These are phyloP conservation scores for Protomyces inouyei DNA, from an alignment of 1,139 yeast species.

Conservation along the genomic window DNA sequence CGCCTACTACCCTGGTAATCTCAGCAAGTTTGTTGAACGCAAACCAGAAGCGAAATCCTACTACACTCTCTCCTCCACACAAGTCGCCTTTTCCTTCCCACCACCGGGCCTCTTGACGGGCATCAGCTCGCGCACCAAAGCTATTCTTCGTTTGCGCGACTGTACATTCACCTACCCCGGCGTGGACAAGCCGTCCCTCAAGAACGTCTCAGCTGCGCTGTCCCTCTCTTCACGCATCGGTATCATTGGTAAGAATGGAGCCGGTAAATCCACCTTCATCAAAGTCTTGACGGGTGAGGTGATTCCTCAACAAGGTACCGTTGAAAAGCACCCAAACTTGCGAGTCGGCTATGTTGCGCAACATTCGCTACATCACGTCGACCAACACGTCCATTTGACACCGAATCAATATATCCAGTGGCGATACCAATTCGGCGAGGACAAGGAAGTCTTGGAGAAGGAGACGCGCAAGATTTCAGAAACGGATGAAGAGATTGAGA, in stretches of 20 bases:
- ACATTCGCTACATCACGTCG: constrained; percentile 96
- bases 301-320: constrained; percentile 78
- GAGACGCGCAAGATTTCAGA: constrained; percentile 87
- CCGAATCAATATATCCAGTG: constrained; percentile 97
- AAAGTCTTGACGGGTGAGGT: constrained; percentile 93
- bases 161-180: constrained; percentile 99
- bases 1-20: constrained; percentile 99
- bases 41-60: constrained; percentile 98
- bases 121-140: constrained; percentile 99
- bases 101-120: constrained; percentile 99
- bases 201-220: constrained; percentile 92
- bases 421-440: constrained; percentile 97
- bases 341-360: constrained; percentile 98
- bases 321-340: constrained; percentile 95
- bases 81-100: constrained; percentile 93
- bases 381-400: constrained; percentile 93
- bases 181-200: constrained; percentile 89
- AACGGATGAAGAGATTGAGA: constrained; percentile 73
- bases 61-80: constrained; percentile 98
- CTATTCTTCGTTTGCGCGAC: constrained; percentile 93
- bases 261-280: constrained; percentile 96
- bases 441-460: constrained; percentile 89
- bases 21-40: constrained; percentile 95
- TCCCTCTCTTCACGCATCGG: constrained; percentile 98
- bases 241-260: constrained; percentile 96